Percentiles rank a stretch among this genome's conserved stretches.
Evolutionary conservation across 1,284 basidiomycete genomes (phyloP).

Genomic region (Entoloma clypeatum): DNA sequence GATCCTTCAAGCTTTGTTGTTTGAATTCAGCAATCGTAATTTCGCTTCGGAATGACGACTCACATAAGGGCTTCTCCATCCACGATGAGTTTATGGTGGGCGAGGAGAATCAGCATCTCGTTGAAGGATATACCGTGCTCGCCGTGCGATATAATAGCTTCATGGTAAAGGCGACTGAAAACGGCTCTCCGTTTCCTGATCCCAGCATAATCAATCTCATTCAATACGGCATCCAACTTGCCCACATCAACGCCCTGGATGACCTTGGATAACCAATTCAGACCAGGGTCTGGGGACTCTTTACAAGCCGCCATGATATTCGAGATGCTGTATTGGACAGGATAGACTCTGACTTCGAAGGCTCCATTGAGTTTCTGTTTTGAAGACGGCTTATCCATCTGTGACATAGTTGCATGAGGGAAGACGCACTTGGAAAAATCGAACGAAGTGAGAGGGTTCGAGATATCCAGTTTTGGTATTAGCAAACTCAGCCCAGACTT

Average conservation of each 20-base stretch:
- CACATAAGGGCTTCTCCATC: conserved; percentile 86
- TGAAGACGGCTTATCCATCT: conserved; percentile 6
- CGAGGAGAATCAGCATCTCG: conserved; percentile 84
- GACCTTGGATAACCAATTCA: conserved; percentile 30
- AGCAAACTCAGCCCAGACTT: conserved; percentile 87
- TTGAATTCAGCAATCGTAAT: neutral
- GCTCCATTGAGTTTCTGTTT: conserved; percentile 70
- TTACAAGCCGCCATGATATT: conserved; percentile 53
- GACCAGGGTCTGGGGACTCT: conserved; percentile 29
- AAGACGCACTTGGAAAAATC: conserved; percentile 68
- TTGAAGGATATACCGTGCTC: conserved; percentile 88
- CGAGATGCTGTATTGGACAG: conserved; percentile 58
- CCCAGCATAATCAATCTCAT: conserved; percentile 58
- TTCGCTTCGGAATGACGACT: conserved; percentile 25
- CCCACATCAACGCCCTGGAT: conserved; percentile 60
- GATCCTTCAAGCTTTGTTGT: conserved; percentile 68
- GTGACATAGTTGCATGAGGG: neutral
- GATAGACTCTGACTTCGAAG: conserved; percentile 85
- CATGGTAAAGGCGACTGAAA: conserved; percentile 80
- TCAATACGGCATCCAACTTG: conserved; percentile 57
- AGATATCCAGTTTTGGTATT: conserved; percentile 79
- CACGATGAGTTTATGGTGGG: conserved; percentile 90
- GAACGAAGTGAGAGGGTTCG: conserved; percentile 65
- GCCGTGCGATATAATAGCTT: conserved; percentile 75
- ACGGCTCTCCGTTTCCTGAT: conserved; percentile 65